Conservation (phyloP, 441 rosid species). For the Corymbia calophylla region DNA sequence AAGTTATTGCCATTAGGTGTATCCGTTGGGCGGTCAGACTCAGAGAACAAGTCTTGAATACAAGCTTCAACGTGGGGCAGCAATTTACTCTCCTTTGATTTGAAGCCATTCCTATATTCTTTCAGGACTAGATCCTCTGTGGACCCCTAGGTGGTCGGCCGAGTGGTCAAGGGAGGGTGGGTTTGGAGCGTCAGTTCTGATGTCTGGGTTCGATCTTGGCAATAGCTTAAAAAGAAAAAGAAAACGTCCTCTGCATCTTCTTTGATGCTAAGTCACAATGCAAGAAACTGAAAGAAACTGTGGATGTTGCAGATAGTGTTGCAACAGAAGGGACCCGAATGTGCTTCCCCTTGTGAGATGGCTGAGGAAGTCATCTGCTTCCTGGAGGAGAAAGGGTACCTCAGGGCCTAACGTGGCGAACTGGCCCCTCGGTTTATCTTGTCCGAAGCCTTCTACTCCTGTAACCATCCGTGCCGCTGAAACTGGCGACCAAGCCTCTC, state of each 20-base stretch:
- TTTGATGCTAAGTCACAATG: not conserved
- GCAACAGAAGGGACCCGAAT: conserved; percentile 18
- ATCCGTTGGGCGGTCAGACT: not conserved
- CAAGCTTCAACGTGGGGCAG: not conserved
- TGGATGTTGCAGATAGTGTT: conserved; percentile 46
- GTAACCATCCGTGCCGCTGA: not conserved
- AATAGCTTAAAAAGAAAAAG: not conserved
- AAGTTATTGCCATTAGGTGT: not conserved
- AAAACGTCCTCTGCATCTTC: not conserved
- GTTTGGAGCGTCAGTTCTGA: not conserved
- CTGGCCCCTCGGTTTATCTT: not conserved
- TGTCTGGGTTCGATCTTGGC: not conserved
- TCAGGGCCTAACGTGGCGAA: conserved; percentile 27
- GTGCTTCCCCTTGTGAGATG: conserved; percentile 51
- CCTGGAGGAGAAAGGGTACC: conserved; percentile 61
- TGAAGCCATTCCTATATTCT: not conserved
- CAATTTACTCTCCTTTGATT: not conserved
- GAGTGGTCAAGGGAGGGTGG: not conserved
- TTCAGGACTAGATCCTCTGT: not conserved
- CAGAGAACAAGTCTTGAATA: not conserved
- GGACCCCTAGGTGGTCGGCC: not conserved
- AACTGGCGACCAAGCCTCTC: not conserved
- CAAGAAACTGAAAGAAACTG: not conserved
- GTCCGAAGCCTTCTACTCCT: not conserved
- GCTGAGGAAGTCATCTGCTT: conserved; percentile 58